A percentile compares a stretch with the other conserved stretches of the same genome.
Evolutionary conservation across 768 basidiomycete genomes (phyloP).

Genomic region (Mycena haematopus): DNA sequence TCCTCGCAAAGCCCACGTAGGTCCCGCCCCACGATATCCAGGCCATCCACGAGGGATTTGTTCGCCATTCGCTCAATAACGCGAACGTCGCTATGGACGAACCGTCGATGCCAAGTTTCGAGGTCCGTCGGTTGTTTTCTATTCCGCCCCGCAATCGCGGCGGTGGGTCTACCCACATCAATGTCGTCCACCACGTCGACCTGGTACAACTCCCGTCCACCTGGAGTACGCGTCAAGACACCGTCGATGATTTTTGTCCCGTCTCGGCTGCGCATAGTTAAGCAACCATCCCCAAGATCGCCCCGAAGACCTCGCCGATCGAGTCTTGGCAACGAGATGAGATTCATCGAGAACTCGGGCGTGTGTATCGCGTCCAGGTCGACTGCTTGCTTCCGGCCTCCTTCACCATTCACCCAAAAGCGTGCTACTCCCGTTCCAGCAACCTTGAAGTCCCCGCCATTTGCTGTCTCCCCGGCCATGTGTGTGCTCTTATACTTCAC

Average conservation of each 20-base stretch:
- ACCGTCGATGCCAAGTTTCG: constrained; percentile 35
- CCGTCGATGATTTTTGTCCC: neutral
- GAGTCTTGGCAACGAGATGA: too few relatives aligned
- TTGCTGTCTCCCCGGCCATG: neutral
- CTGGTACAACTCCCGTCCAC: neutral
- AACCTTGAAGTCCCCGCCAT: neutral
- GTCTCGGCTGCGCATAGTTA: neutral
- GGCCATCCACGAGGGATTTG: too few relatives aligned
- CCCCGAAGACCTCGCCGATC: too few relatives aligned
- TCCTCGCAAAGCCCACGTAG: neutral
- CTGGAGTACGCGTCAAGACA: neutral
- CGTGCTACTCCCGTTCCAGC: neutral
- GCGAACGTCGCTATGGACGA: too few relatives aligned
- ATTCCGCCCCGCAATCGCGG: constrained; percentile 22
- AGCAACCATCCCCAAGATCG: neutral
- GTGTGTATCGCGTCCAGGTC: neutral
- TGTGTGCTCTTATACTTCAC: neutral
- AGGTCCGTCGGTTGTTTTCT: constrained; percentile 30
- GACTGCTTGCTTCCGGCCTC: neutral
- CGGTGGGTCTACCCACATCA: neutral
- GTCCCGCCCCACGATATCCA: constrained; percentile 24
- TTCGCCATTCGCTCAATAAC: too few relatives aligned
- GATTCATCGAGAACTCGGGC: neutral
- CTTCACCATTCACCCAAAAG: neutral
- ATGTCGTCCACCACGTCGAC: constrained; percentile 6